These are phyloP conservation scores for Mycena haematopus DNA, from an alignment of 768 basidiomycete species.

Conservation along the genomic window DNA sequence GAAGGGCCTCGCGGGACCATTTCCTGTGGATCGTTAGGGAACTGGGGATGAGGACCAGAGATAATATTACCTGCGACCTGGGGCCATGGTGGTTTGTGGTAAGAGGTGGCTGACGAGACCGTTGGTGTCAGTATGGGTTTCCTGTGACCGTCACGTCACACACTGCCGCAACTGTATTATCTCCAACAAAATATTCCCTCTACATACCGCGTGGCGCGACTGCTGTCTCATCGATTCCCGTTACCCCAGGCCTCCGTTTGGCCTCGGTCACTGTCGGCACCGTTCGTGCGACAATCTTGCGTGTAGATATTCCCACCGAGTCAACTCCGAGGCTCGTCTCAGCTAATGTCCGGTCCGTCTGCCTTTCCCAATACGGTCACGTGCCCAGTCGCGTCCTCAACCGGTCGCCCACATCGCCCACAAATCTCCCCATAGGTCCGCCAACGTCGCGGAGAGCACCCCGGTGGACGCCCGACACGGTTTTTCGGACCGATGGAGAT, in stretches of 20 bases:
- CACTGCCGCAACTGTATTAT: neutral
- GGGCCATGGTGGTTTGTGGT: constrained; percentile 33
- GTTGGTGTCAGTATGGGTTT: no score
- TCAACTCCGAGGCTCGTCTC: neutral
- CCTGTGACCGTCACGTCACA: neutral
- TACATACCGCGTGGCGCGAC: neutral
- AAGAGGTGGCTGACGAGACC: neutral
- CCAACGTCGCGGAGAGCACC: neutral
- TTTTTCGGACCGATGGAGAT: neutral
- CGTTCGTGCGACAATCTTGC: constrained; percentile 3
- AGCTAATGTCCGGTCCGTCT: neutral
- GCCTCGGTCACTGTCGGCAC: constrained; percentile 2
- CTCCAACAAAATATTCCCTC: neutral
- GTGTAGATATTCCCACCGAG: constrained; percentile 5
- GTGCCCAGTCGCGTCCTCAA: neutral
- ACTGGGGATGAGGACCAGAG: constrained; percentile 27
- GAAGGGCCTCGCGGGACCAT: constrained; percentile 58
- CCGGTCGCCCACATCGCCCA: neutral
- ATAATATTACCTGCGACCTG: constrained; percentile 36
- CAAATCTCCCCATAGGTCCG: neutral
- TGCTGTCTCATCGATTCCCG: neutral
- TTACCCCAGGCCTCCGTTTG: neutral
- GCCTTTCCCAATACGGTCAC: neutral
- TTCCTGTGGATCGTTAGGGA: constrained; percentile 41
- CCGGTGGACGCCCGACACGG: neutral